Conservation (phyloP, 2,329 filamentous ascomycete genomes). For the Exophiala lecanii-corni region DNA sequence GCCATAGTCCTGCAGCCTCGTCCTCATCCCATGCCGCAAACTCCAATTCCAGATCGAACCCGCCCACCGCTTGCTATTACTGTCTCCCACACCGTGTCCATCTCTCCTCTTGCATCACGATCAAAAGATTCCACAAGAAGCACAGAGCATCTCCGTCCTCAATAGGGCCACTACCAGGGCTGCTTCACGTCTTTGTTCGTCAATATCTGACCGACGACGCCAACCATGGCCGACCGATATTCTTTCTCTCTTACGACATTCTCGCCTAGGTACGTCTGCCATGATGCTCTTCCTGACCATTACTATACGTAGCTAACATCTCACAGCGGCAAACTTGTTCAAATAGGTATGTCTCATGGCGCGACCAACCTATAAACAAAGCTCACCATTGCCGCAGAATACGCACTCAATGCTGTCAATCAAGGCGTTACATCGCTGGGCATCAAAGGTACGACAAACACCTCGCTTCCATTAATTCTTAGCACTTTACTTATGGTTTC, state of each 20-base stretch:
- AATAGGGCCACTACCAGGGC: too few species aligned
- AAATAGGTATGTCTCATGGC: slow-evolving; percentile 67
- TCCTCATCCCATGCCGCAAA: too few species aligned
- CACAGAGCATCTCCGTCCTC: too few species aligned
- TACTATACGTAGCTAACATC: slow-evolving; percentile 41
- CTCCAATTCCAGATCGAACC: too few species aligned
- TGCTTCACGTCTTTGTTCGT: too few species aligned
- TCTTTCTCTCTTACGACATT: slow-evolving; percentile 99
- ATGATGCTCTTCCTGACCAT: slow-evolving; percentile 16
- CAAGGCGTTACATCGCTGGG: slow-evolving; percentile 97
- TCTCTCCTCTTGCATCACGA: too few species aligned
- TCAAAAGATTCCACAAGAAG: too few species aligned
- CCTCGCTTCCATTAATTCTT: slow-evolving; percentile 1
- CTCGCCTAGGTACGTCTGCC: slow-evolving; percentile 80
- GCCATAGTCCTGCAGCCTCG: slow-evolving; percentile 14
- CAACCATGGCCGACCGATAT: slow-evolving; percentile 88
- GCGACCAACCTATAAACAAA: slow-evolving; percentile 10
- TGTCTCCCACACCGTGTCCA: too few species aligned
- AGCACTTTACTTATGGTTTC: slow-evolving; percentile 3
- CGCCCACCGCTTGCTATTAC: too few species aligned
- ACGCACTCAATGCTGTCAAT: slow-evolving; percentile 98
- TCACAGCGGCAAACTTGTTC: slow-evolving; percentile 90
- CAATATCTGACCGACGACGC: too few species aligned
- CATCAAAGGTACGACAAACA: slow-evolving; percentile 73
- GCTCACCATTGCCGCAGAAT: slow-evolving; percentile 59